Evolutionary conservation across 2,329 filamentous ascomycete genomes (phyloP).

Genomic region (Pseudogymnoascus sp.): DNA sequence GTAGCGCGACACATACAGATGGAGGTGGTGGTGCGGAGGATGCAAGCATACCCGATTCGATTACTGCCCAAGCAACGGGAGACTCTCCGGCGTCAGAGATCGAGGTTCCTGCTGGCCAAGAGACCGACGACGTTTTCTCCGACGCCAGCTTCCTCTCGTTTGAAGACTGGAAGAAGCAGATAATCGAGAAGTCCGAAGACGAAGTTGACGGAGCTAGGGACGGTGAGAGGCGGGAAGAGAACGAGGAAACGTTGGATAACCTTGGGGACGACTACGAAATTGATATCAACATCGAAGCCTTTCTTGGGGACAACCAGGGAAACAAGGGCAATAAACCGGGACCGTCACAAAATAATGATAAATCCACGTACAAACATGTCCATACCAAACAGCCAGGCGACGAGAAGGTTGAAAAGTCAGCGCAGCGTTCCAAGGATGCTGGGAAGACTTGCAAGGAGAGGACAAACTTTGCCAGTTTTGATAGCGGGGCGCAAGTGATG

Average conservation of each 20-base stretch:
- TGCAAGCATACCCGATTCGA: constrained; percentile 5
- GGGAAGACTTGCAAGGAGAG: constrained; percentile 96
- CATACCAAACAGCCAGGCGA: constrained; percentile 7
- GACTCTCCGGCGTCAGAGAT: neutral
- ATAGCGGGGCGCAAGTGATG: constrained; percentile 86
- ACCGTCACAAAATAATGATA: constrained; percentile 19
- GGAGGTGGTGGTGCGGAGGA: constrained; percentile 8
- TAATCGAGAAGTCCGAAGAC: constrained; percentile 69
- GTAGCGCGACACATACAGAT: constrained; percentile 9
- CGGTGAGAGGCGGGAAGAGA: constrained; percentile 43
- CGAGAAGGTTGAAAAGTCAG: constrained; percentile 19
- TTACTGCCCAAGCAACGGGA: constrained; percentile 11
- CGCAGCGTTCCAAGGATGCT: constrained; percentile 74
- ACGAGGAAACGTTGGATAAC: constrained; percentile 64
- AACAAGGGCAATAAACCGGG: constrained; percentile 10
- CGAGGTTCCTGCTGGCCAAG: constrained; percentile 17
- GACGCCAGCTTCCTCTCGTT: constrained; percentile 88
- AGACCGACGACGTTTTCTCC: constrained; percentile 57
- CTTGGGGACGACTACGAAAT: constrained; percentile 87
- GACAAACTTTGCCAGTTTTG: constrained; percentile 96
- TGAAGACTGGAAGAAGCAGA: constrained; percentile 96
- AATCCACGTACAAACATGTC: constrained; percentile 11
- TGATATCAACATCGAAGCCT: constrained; percentile 59
- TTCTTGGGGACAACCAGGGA: constrained; percentile 35
- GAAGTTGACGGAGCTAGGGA: constrained; percentile 45